Evolutionary conservation across 805 yeast genomes (phyloP), one percentile per base, ranked within the genome.

Genomic region (Cyberlindnera xishuangbannaensis): DNA sequence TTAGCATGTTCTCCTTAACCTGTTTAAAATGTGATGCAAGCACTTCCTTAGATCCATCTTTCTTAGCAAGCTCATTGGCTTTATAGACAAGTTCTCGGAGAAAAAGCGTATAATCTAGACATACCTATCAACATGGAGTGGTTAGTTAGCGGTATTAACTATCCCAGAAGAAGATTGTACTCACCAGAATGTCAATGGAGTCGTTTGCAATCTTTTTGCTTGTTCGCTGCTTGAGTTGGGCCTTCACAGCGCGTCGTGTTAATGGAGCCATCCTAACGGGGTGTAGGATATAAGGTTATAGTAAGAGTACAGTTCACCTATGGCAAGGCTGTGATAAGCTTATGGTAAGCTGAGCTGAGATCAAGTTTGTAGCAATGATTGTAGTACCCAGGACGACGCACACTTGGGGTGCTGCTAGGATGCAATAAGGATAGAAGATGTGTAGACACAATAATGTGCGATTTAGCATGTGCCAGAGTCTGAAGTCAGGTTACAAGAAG

Each of bases 81-180:
- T 65, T 62, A 12, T 39, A 28, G 6, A 69, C 46, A 21, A 55
- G 23, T 51, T 62, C 43, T 22, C 58, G 55, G 33, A 73, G 38
- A 44, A 72, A 75, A 24, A 69, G 59, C 22, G 70, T 49, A 36
- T 72, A 72, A 27, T 73, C 61, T 31, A 75, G n/a, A n/a, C n/a
- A n/a, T 45, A 33, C 71, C 65, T 15, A 73, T n/a, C n/a, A n/a
- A n/a, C n/a, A n/a, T n/a, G n/a, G n/a, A n/a, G n/a, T n/a, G n/a
- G n/a, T n/a, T 13, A 15, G 36, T 35, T 25, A 23, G 31, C 20
- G 8, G 12, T 4, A 19, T n/a, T 7, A 8, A 6, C 13, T 17
- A 15, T n/a, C 12, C n/a, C n/a, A n/a, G 22, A 4, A 15, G 7
- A 21, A 21, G 13, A 15, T 9, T 8, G 5, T 7, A 39, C 47